Conservation (phyloP, 176 grass and related monocot genomes). For the Sorghum bicolor region Sorghum_bicolor_NCBIv3 NC_012877.2:59053001-59053500, state of each 20-base stretch:
- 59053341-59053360: conserved; percentile 62
- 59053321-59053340: conserved; percentile 16
- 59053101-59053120: too few relatives aligned
- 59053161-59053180: too few relatives aligned
- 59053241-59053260: conserved; percentile 89
- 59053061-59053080: too few relatives aligned
- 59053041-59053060: too few relatives aligned
- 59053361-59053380: conserved; percentile 32
- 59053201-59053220: too few relatives aligned
- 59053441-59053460: conserved; percentile 87
- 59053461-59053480: conserved; percentile 56
- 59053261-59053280: conserved; percentile 96
- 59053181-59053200: too few relatives aligned
- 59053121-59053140: too few relatives aligned
- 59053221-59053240: conserved; percentile 19
- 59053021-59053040: too few relatives aligned
- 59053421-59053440: conserved; percentile 62
- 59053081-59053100: too few relatives aligned
- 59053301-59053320: conserved; percentile 80
- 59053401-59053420: conserved; percentile 63
- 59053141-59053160: too few relatives aligned
- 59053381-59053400: conserved; percentile 64
- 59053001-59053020: too few relatives aligned
- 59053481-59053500: conserved; percentile 72
- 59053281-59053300: conserved; percentile 79